Percentiles rank a stretch among this genome's conserved stretches.
Conservation (phyloP, 192 early-diverging fungal species). For the Chytriomyces sp. region DNA sequence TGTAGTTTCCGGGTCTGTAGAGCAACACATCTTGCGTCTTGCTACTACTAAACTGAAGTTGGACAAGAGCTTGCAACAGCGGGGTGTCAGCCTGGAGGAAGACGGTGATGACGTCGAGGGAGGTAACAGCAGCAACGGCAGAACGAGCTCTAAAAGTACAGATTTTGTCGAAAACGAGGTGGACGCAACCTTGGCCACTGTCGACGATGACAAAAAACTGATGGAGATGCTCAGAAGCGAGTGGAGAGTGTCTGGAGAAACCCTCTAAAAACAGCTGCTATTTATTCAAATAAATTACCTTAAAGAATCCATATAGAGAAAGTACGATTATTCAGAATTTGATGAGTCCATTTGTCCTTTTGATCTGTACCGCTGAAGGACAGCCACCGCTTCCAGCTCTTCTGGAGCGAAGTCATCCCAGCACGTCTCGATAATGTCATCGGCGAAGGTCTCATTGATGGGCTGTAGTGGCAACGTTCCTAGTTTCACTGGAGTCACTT, state of each 20-base stretch:
- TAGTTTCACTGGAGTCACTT: background rate
- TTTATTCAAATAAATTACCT: background rate
- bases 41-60: constrained; percentile 66
- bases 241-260: constrained; percentile 5
- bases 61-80: constrained; percentile 49
- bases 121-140: background rate
- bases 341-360: background rate
- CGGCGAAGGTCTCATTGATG: background rate
- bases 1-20: constrained; percentile 67
- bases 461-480: background rate
- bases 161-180: background rate
- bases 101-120: constrained; percentile 4
- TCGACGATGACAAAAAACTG: constrained; percentile 19
- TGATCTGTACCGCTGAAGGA: constrained; percentile 10
- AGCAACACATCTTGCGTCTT: constrained; percentile 66
- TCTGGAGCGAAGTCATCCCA: constrained; percentile 23
- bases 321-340: no score
- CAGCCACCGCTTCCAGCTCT: constrained; percentile 13
- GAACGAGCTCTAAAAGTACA: background rate
- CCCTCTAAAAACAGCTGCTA: background rate
- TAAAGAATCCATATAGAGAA: no score
- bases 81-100: constrained; percentile 1
- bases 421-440: background rate
- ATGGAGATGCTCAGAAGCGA: constrained; percentile 27
- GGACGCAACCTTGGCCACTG: background rate